A percentile compares a stretch with the other conserved stretches of the same genome.
Conservation (phyloP, 345 rosid genomes). For the Linum usitatissimum region DNA sequence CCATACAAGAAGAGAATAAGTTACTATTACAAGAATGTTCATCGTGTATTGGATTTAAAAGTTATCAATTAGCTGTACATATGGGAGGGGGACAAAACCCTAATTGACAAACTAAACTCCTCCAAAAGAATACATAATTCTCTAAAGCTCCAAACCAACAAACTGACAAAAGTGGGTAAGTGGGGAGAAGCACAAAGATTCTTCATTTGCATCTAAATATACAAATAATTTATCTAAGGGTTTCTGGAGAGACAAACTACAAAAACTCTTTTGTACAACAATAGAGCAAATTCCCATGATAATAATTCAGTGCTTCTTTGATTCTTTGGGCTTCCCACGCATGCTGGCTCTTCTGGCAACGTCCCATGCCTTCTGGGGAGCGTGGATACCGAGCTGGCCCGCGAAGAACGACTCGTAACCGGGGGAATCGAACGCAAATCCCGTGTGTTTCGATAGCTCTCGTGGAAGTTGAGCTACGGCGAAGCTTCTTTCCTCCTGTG, state of each 20-base stretch:
- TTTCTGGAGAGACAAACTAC: background rate
- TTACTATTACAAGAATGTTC: too few relatives aligned
- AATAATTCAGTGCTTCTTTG: slow-evolving; percentile 19
- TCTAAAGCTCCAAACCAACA: too few relatives aligned
- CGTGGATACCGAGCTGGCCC: slow-evolving; percentile 63
- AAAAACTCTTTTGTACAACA: background rate
- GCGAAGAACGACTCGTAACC: slow-evolving; percentile 98
- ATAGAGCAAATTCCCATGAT: background rate
- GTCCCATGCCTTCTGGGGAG: slow-evolving; percentile 99
- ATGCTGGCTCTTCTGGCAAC: slow-evolving; percentile 89
- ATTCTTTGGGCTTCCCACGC: slow-evolving; percentile 44
- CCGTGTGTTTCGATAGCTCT: slow-evolving; percentile 80
- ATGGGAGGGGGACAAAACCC: too few relatives aligned
- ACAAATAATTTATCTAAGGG: too few relatives aligned
- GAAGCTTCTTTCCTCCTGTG: slow-evolving; percentile 71
- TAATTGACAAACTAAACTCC: too few relatives aligned
- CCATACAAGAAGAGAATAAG: too few relatives aligned
- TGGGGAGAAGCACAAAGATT: too few relatives aligned
- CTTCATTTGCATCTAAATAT: too few relatives aligned
- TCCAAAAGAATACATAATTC: too few relatives aligned
- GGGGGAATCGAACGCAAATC: slow-evolving; percentile 95
- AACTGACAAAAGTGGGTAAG: too few relatives aligned
- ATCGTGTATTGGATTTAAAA: too few relatives aligned
- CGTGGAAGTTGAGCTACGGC: slow-evolving; percentile 80
- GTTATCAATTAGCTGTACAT: too few relatives aligned